phyloP scores from a whole-genome alignment of 352 stramenopile genomes.

The Pythium dissotocum region DNA sequence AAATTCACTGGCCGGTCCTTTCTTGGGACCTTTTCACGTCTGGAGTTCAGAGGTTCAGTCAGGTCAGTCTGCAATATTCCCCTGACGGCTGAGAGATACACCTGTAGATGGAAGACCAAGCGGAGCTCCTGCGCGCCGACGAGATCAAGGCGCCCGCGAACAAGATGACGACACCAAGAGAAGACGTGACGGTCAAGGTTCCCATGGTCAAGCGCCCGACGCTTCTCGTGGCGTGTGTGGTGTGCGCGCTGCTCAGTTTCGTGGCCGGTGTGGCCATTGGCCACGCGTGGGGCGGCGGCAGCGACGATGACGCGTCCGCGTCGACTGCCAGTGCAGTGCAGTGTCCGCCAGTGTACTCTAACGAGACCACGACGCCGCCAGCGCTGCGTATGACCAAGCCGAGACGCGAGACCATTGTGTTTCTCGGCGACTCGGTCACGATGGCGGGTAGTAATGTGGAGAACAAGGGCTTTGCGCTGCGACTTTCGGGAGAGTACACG shows the following conservation, averaged over 20 bases:
- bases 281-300: neutral
- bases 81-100: no score
- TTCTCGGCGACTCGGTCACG: slow-evolving; percentile 57
- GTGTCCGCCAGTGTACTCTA: neutral
- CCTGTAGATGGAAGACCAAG: neutral
- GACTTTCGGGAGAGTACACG: slow-evolving; percentile 48
- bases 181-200: neutral
- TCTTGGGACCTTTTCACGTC: no score
- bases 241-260: neutral
- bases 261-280: neutral
- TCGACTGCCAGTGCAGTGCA: neutral
- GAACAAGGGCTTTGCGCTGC: slow-evolving; percentile 32
- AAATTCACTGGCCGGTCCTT: no score
- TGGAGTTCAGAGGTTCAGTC: no score
- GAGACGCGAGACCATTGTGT: slow-evolving; percentile 23
- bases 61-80: neutral
- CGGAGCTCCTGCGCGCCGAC: neutral
- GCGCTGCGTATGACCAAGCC: neutral
- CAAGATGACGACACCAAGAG: neutral
- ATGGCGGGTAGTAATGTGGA: slow-evolving; percentile 36
- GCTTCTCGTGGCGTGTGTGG: neutral
- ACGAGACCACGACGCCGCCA: neutral
- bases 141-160: neutral
- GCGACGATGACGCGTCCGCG: no score
- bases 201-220: neutral